phyloP scores from a whole-genome alignment of 306 rosid genomes.

The Castanea sativa region DNA sequence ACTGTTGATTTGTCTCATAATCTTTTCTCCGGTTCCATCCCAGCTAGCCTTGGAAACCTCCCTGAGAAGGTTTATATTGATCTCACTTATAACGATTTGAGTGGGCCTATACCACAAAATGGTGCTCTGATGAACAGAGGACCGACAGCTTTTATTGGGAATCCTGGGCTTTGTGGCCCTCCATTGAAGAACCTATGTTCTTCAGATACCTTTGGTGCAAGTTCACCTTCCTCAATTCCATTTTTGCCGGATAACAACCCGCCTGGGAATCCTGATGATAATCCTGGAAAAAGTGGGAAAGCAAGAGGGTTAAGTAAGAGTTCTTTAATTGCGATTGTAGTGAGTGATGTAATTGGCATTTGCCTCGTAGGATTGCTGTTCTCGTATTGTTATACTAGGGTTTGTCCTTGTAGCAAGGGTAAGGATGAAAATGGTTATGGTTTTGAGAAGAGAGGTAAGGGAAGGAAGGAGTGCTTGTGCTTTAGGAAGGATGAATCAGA shows the following conservation, averaged over 20 bases:
- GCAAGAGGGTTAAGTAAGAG: slow-evolving; percentile 66
- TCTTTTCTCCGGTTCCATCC: slow-evolving; percentile 74
- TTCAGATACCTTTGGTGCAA: slow-evolving; percentile 46
- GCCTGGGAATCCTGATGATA: slow-evolving; percentile 36
- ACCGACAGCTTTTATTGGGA: slow-evolving; percentile 96
- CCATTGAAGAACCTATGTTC: slow-evolving; percentile 91
- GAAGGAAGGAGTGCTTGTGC: slow-evolving; percentile 69
- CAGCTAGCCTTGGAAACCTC: slow-evolving; percentile 81
- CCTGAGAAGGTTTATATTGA: slow-evolving; percentile 99
- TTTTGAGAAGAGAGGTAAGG: slow-evolving; percentile 51
- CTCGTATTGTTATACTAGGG: slow-evolving; percentile 80
- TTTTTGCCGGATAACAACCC: slow-evolving; percentile 58
- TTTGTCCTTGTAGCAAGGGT: slow-evolving; percentile 50
- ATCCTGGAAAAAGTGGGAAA: slow-evolving; percentile 37
- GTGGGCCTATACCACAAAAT: slow-evolving; percentile 88
- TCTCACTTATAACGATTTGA: slow-evolving; percentile 75
- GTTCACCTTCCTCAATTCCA: slow-evolving; percentile 70
- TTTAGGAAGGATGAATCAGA: slow-evolving; percentile 77
- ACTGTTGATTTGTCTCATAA: slow-evolving; percentile 95
- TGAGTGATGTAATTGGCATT: slow-evolving; percentile 79
- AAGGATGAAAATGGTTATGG: slow-evolving; percentile 40
- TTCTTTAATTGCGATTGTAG: slow-evolving; percentile 70
- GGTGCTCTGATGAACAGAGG: slow-evolving; percentile 99
- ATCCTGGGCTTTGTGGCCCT: slow-evolving; percentile 88
- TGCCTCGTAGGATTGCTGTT: slow-evolving; percentile 83